Conservation (phyloP, 2,329 filamentous ascomycete genomes). For the Cytospora schulzeri region DNA sequence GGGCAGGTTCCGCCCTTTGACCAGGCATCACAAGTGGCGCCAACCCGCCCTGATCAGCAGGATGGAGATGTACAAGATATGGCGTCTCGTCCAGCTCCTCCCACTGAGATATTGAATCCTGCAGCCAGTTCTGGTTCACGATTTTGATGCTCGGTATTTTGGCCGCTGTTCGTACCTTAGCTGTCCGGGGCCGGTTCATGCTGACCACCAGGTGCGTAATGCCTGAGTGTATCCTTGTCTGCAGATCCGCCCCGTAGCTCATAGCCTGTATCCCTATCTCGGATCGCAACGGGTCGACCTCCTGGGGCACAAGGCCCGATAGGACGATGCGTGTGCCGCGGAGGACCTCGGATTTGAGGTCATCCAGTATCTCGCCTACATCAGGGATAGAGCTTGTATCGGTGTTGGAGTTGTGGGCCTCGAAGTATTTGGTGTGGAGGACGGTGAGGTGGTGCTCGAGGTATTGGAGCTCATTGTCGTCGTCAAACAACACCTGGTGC, state of each 20-base stretch:
- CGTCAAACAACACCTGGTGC: conserved; percentile 82
- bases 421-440: conserved; percentile 80
- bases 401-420: conserved; percentile 70
- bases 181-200: conserved; percentile 73
- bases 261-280: conserved; percentile 87
- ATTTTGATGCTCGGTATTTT: conserved; percentile 82
- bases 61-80: conserved; percentile 76
- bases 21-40: conserved; percentile 16
- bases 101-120: conserved; percentile 85
- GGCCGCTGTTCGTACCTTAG: conserved; percentile 87
- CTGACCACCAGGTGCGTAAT: conserved; percentile 77
- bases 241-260: conserved; percentile 75
- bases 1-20: conserved; percentile 25
- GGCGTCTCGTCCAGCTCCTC: conserved; percentile 74
- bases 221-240: conserved; percentile 58
- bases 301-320: conserved; percentile 85
- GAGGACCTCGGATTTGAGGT: conserved; percentile 77
- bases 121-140: conserved; percentile 88
- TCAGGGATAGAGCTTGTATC: conserved; percentile 71
- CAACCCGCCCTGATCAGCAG: conserved; percentile 57
- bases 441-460: conserved; percentile 75
- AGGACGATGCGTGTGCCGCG: conserved; percentile 78
- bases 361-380: conserved; percentile 79
- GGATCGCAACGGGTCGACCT: conserved; percentile 74
- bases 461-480: conserved; percentile 79